phyloP scores from a whole-genome alignment of 768 basidiomycete species.

The Suillus brevipes region DNA sequence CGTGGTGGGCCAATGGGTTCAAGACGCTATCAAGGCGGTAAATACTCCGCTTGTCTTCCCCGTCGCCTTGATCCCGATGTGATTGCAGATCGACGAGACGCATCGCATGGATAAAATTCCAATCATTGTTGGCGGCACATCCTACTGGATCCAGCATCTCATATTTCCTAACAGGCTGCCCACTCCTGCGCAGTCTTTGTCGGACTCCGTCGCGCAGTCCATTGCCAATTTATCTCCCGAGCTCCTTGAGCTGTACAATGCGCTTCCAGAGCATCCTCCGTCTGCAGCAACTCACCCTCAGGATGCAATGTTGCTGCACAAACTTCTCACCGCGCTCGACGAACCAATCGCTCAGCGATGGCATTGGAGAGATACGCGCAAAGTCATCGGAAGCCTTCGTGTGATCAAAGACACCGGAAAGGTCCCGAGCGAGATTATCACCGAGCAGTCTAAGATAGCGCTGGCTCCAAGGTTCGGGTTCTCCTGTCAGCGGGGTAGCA shows the following conservation, averaged over 20 bases:
- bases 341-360: slow-evolving; percentile 74
- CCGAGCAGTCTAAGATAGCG: slow-evolving; percentile 52
- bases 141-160: slow-evolving; percentile 97
- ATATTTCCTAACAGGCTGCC: slow-evolving; percentile 80
- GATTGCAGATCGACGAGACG: slow-evolving; percentile 70
- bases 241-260: slow-evolving; percentile 49
- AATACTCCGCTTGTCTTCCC: slow-evolving; percentile 30
- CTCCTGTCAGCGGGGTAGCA: neutral
- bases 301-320: slow-evolving; percentile 62
- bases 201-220: slow-evolving; percentile 40
- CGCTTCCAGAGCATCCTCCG: slow-evolving; percentile 61
- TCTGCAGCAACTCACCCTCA: slow-evolving; percentile 56
- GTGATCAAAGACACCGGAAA: slow-evolving; percentile 73
- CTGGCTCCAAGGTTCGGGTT: slow-evolving; percentile 51
- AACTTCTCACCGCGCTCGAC: slow-evolving; percentile 69
- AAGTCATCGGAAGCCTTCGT: slow-evolving; percentile 77
- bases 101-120: slow-evolving; percentile 66
- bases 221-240: slow-evolving; percentile 48
- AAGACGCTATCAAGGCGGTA: slow-evolving; percentile 76
- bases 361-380: slow-evolving; percentile 96
- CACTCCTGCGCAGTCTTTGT: slow-evolving; percentile 18
- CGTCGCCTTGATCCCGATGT: slow-evolving; percentile 7
- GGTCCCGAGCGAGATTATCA: slow-evolving; percentile 65
- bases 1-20: slow-evolving; percentile 84
- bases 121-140: slow-evolving; percentile 92